phyloP scores from a whole-genome alignment of 768 basidiomycete species.

The Coprinellus aureogranulatus region DNA sequence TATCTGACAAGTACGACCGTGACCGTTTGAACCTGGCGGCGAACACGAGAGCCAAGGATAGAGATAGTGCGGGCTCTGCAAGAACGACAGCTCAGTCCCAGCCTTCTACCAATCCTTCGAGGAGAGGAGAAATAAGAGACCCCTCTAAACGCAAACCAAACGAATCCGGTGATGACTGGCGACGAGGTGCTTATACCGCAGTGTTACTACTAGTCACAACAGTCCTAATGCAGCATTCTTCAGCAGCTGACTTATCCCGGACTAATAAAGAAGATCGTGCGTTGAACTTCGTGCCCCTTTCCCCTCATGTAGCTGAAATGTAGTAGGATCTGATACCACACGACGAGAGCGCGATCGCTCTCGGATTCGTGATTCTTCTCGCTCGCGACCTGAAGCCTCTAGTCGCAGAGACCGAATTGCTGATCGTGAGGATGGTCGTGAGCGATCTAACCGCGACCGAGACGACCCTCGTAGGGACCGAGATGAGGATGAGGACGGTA shows the following conservation, averaged over 20 bases:
- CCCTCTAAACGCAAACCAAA: conserved; percentile 63
- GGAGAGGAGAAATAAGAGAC: conserved; percentile 61
- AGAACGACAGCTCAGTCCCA: conserved; percentile 39
- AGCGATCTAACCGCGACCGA: conserved; percentile 33
- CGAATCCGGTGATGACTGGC: conserved; percentile 81
- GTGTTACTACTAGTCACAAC: conserved; percentile 1
- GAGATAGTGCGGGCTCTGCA: conserved; percentile 52
- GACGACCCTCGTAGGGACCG: too few species aligned
- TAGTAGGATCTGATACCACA: conserved; percentile 48
- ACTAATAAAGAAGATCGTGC: conserved; percentile 63
- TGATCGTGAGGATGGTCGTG: conserved; percentile 36
- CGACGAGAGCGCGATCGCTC: conserved; percentile 68
- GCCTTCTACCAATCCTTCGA: conserved; percentile 37
- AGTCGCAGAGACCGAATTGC: conserved; percentile 29
- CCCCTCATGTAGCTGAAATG: conserved; percentile 6
- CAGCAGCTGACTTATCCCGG: conserved; percentile 49
- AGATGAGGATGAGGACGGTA: conserved; percentile 60
- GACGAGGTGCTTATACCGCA: conserved; percentile 58
- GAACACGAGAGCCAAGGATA: conserved; percentile 59
- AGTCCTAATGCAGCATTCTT: too few species aligned
- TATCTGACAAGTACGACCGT: conserved; percentile 86
- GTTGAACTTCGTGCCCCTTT: conserved; percentile 12
- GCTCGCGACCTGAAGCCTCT: conserved; percentile 58
- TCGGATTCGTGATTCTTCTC: conserved; percentile 60
- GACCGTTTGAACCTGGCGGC: conserved; percentile 64